Conservation (phyloP, 768 basidiomycete genomes). For the Chalciporus pseudorubinellus region DNA sequence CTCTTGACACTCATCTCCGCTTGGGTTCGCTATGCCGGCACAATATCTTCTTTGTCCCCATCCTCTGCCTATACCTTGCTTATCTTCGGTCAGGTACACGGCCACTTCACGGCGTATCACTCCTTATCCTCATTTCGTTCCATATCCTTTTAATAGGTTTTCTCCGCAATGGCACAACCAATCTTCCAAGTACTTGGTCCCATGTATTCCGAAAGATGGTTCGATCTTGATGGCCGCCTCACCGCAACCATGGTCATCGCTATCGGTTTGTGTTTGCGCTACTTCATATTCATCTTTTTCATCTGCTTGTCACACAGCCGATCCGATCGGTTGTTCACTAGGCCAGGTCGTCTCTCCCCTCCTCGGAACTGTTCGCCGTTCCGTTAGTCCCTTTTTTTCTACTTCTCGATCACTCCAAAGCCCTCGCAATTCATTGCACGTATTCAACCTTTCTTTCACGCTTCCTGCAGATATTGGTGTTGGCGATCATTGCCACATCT, state of each 20-base stretch:
- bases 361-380: slow-evolving; percentile 49
- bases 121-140: not conserved
- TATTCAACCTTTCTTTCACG: not conserved
- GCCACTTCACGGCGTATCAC: not conserved
- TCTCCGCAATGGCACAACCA: slow-evolving; percentile 65
- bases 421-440: not conserved
- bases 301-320: slow-evolving; percentile 41
- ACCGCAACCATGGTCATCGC: slow-evolving; percentile 70
- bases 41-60: slow-evolving; percentile 49
- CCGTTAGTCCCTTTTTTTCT: slow-evolving; percentile 45
- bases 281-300: not conserved
- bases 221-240: slow-evolving; percentile 69
- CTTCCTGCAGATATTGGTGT: slow-evolving; percentile 55
- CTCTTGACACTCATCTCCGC: slow-evolving; percentile 54
- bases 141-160: slow-evolving; percentile 40
- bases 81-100: slow-evolving; percentile 63
- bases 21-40: slow-evolving; percentile 79
- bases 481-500: slow-evolving; percentile 69
- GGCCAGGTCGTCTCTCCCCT: slow-evolving; percentile 73
- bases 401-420: not conserved
- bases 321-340: slow-evolving; percentile 71
- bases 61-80: slow-evolving; percentile 61
- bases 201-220: slow-evolving; percentile 82
- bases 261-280: slow-evolving; percentile 32
- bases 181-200: slow-evolving; percentile 77